Evolutionary conservation across 2,329 filamentous ascomycete genomes (phyloP), one percentile per base, ranked within the genome.

Genomic region (Sclerotinia glacialis): DNA sequence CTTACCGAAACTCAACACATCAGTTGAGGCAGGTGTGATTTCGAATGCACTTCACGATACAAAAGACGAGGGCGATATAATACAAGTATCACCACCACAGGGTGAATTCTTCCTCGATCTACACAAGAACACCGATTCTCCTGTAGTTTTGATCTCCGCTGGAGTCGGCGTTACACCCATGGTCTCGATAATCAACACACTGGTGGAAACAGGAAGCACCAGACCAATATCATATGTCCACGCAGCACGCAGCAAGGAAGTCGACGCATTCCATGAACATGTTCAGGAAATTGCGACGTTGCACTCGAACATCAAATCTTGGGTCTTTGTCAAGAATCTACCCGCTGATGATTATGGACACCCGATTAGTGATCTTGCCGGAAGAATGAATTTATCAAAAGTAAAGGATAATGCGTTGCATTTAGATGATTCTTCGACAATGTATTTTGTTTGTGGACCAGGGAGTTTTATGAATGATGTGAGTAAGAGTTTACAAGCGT

Each of bases 151-250:
- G 53, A 80, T 91, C 56, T 89, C 87, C 0, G 87, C 86, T 1
- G 89, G 89, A 26, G 87, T 91, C 6, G 89, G 89, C 28, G 80
- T 89, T 61, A 90, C 89, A 8, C 87, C 87, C 40, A 80, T 91
- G 78, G 79, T 87, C 67, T 81, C 86, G 52, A 91, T 92, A 65
- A 80, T 91, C 68, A 85, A 89, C 74, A 80, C 81, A 7, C 76
- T 87, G 8, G 65, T 74, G 40, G 69, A 76, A 8, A 72, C 72
- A 2, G 67, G 72, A 18, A 77, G 77, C 0, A 71, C 73, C 28
- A 77, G 85, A 59, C 83, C 81, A 9, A 80, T 91, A 46, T 83
- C 82, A 14, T 90, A 87, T 83, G 80, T 90, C 66, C 88, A 91
- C 73, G 84, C 81, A 1, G 83, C 86, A 1, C 80, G 83, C 44